phyloP scores from a whole-genome alignment of 2,329 filamentous ascomycete genomes.

The Claviceps sp. region DNA sequence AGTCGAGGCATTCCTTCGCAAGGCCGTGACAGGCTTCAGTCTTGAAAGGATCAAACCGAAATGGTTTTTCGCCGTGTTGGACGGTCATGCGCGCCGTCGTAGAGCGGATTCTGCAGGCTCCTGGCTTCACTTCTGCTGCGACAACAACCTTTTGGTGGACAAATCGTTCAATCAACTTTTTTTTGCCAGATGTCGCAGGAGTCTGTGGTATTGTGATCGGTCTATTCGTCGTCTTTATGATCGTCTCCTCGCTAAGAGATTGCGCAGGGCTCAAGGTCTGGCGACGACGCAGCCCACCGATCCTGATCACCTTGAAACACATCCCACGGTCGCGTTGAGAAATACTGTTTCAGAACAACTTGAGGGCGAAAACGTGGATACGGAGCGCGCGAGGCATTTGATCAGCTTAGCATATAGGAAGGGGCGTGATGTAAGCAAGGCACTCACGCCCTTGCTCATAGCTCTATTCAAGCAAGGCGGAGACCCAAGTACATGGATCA shows the following conservation, averaged over 20 bases:
- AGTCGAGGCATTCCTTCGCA: conserved; percentile 17
- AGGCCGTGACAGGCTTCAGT: conserved; percentile 12
- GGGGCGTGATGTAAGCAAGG: conserved; percentile 28
- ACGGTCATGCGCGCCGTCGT: conserved; percentile 17
- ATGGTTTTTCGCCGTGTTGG: conserved; percentile 18
- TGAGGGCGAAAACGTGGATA: conserved; percentile 14
- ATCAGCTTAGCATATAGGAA: conserved; percentile 24
- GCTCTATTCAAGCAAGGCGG: conserved; percentile 23
- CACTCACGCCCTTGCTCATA: conserved; percentile 26
- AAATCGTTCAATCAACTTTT: conserved; percentile 17
- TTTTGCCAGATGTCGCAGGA: conserved; percentile 17
- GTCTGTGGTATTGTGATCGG: conserved; percentile 20
- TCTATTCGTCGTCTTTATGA: conserved; percentile 7
- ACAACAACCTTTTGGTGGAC: conserved; percentile 16
- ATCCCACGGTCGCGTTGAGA: conserved; percentile 20
- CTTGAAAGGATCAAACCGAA: conserved; percentile 14
- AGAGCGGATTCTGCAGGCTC: conserved; percentile 14
- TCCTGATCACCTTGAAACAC: background rate
- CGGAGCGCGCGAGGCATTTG: conserved; percentile 23
- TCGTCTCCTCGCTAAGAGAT: conserved; percentile 2
- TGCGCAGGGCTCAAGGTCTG: conserved; percentile 16
- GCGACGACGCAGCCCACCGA: conserved; percentile 16
- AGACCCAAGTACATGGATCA: conserved; percentile 14
- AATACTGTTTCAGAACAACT: conserved; percentile 33
- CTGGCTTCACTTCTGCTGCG: conserved; percentile 21